These are phyloP conservation scores for Cinchona pubescens DNA, from an alignment of 257 asterid species.

Conservation along the genomic window DNA sequence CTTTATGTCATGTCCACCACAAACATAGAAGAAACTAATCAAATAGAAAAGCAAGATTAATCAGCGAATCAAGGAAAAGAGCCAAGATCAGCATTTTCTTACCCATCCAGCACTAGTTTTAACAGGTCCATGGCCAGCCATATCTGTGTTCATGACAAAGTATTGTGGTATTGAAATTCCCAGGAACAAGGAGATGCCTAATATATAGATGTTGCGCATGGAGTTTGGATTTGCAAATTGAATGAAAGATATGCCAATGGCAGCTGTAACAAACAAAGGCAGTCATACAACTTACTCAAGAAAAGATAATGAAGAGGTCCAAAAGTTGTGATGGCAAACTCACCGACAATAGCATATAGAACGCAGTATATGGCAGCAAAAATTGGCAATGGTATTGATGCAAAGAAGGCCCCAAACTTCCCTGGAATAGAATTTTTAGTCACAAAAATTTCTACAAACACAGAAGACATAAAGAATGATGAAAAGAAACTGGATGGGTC, in stretches of 20 bases:
- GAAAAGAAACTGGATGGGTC: neutral
- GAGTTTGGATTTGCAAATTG: conserved; percentile 92
- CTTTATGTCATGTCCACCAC: neutral
- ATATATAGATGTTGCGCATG: conserved; percentile 75
- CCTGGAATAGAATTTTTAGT: conserved; percentile 46
- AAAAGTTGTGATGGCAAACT: conserved; percentile 22
- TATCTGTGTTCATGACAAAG: conserved; percentile 66
- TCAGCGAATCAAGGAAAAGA: neutral
- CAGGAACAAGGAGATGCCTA: conserved; percentile 73
- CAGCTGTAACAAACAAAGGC: conserved; percentile 53
- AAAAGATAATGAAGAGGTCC: conserved; percentile 7
- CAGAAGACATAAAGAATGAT: neutral
- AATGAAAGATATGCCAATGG: conserved; percentile 72
- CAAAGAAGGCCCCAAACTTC: conserved; percentile 93
- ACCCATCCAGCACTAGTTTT: conserved; percentile 93
- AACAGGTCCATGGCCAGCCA: conserved; percentile 83
- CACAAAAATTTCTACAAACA: neutral
- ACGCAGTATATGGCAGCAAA: conserved; percentile 92
- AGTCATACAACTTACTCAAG: neutral
- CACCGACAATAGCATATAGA: conserved; percentile 88
- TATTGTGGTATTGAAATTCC: conserved; percentile 88
- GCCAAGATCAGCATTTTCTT: conserved; percentile 18
- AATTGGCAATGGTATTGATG: conserved; percentile 87
- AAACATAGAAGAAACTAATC: neutral
- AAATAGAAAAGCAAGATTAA: neutral